Conservation (phyloP, 2,329 filamentous ascomycete genomes). For the Magnaporthiopsis poae region DNA sequence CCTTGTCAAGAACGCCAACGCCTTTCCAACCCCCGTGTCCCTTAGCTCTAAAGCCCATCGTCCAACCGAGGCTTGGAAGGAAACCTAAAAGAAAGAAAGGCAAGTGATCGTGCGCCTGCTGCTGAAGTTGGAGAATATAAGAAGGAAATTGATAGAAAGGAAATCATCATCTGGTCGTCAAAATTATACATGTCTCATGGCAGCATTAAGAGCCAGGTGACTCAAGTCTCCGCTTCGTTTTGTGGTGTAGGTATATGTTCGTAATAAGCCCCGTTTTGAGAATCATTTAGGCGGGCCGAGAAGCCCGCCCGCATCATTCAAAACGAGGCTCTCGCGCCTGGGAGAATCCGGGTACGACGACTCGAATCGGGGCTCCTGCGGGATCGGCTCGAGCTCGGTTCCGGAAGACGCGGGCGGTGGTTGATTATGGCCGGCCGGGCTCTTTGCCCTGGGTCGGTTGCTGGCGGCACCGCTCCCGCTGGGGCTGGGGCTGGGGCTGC, state of each 20-base stretch:
- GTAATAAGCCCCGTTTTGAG: not conserved
- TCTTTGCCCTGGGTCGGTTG: not conserved
- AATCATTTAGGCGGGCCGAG: not conserved
- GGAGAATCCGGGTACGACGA: not conserved
- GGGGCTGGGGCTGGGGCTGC: not conserved
- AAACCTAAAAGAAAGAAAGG: not conserved
- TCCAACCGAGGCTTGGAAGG: not conserved
- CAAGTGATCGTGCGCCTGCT: not conserved
- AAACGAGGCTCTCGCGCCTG: not conserved
- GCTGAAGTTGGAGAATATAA: not conserved
- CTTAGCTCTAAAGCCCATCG: not conserved
- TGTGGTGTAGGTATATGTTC: not conserved
- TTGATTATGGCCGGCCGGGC: conserved; percentile 6
- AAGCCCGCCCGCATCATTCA: conserved; percentile 2
- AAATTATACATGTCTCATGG: not conserved
- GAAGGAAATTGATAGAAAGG: not conserved
- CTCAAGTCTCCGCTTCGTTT: not conserved
- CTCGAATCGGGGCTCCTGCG: conserved; percentile 17
- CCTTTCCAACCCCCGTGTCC: not conserved
- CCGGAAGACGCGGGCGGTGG: conserved; percentile 14
- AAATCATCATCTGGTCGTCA: not conserved
- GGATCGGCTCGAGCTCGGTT: conserved; percentile 38
- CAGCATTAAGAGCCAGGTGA: not conserved
- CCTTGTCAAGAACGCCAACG: not conserved
- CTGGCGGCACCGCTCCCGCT: not conserved